Evolutionary conservation across 768 basidiomycete genomes (phyloP), one percentile per base, ranked within the genome.

Genomic region (Pisolithus sp.): DNA sequence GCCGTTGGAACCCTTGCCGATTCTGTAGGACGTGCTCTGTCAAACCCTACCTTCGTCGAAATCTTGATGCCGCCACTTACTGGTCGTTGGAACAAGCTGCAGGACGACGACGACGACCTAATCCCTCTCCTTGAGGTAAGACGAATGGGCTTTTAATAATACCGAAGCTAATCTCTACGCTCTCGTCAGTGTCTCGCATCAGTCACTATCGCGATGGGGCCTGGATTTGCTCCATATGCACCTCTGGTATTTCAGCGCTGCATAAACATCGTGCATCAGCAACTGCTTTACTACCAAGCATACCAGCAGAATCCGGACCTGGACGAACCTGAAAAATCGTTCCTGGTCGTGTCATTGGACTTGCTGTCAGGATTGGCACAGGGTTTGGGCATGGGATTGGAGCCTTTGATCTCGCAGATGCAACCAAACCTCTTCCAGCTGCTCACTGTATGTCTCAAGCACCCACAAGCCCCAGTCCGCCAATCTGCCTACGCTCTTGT

Each of bases 1-100:
- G 96, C 96, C n/a, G 88, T 99, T 43, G 96, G 96, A 7, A 99
- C 96, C 1, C 76, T 99, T 36, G 96, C 96, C 7, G 96, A 99
- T 63, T 93, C 94, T 4, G 96, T 99, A 41, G 94, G 94, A 3
- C 66, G 84, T 37, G 89, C 92, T 5, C 71, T 99, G 55, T 84
- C 88, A 62, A 90, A 93, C 64, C 79, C 90, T 7, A 72, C 80
- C 8, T 93, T 89, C 64, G 89, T 98, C 48, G 92, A 96, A 39
- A 93, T 97, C 56, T 72, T 99, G 57, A 95, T 99, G 93, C 95
- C 95, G 3, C 92, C 95, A 36, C 72, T 99, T 52, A 89, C 90
- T 47, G 79, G 78, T 52, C 83, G 89, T 59, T 99, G 96, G 96
- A 70, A 83, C n/a, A 86, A 86, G 63, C 71, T 98, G 50, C 82